Evolutionary conservation across 2,329 filamentous ascomycete species (phyloP), one percentile per base, ranked within the genome.

Genomic region (Periconia sp.): DNA sequence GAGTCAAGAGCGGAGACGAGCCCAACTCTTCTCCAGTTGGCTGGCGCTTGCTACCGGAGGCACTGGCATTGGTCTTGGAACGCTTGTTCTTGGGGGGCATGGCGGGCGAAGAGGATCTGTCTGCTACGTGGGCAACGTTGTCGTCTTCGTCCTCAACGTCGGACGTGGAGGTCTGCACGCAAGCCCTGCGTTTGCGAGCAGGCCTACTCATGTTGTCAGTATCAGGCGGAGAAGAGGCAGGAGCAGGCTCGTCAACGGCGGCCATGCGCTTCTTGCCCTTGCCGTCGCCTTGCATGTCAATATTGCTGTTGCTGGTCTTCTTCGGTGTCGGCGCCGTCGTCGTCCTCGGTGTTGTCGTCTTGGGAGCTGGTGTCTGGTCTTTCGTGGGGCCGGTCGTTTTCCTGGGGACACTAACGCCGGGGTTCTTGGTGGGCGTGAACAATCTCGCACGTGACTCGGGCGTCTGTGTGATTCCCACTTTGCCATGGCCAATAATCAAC

Each of bases 401-500:
- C 23, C 8, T 27, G 23, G 5, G 5, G 23, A 27, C 3, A 27
- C 33, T 11, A 11, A 13, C 33, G 33, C 33, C 33, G 15, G 33
- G 11, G 6, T 37, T 37, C 33, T 37, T 37, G 40, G 35, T 45
- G 3, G 48, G 41, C 20, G 43, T 33, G 10, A 27, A 10, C 19
- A 23, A 23, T 14, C 42, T 44, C 2, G 11, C 20, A 11, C 13
- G 41, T 11, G 42, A 44, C 20, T 14, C 6, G 10, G 50, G 33
- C 15, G 46, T 47, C 8, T 27, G 23, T 17, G 37, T 33, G 6
- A 47, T 58, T 42, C 47, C 41, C 47, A 64, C 54, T 9, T 64
- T 68, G 1, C 68, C 68, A 48, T 71, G 70, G 8, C 56, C 45
- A 19, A 61, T n/a, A 50, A 51, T 1, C 23, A n/a, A 11, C 23